phyloP scores from a whole-genome alignment of 2,329 filamentous ascomycete genomes.

The Apiospora arundinis region DNA sequence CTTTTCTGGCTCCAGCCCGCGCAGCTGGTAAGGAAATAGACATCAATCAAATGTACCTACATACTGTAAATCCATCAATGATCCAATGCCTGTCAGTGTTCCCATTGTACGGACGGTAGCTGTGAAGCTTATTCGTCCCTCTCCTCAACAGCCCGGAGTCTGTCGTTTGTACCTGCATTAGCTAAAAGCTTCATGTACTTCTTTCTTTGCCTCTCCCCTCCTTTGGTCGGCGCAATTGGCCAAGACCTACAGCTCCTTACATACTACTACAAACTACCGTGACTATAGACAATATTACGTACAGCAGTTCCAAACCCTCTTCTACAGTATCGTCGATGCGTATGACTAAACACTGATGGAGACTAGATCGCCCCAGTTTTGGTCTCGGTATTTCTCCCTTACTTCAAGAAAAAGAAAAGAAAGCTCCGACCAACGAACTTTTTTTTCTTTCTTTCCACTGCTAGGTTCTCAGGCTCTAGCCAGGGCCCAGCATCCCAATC shows the following conservation, averaged over 20 bases:
- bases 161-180: slow-evolving; percentile 14
- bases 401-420: not conserved
- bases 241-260: slow-evolving; percentile 1
- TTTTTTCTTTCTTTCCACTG: not conserved
- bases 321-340: not conserved
- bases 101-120: not conserved
- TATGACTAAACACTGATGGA: not conserved
- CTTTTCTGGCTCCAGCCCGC: slow-evolving; percentile 10
- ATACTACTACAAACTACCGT: not conserved
- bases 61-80: not conserved
- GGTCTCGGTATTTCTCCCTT: not conserved
- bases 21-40: not conserved
- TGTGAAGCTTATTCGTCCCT: slow-evolving; percentile 17
- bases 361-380: not conserved
- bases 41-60: not conserved
- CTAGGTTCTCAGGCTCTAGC: not conserved
- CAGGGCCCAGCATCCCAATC: not conserved
- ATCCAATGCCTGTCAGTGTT: not conserved
- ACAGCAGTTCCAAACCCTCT: not conserved
- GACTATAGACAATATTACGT: slow-evolving; percentile 4
- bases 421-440: slow-evolving; percentile 13
- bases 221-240: not conserved
- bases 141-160: not conserved
- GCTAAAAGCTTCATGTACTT: not conserved
- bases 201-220: not conserved